phyloP scores from a whole-genome alignment of 2,329 filamentous ascomycete genomes.

The Pezicula radicicola region DNA sequence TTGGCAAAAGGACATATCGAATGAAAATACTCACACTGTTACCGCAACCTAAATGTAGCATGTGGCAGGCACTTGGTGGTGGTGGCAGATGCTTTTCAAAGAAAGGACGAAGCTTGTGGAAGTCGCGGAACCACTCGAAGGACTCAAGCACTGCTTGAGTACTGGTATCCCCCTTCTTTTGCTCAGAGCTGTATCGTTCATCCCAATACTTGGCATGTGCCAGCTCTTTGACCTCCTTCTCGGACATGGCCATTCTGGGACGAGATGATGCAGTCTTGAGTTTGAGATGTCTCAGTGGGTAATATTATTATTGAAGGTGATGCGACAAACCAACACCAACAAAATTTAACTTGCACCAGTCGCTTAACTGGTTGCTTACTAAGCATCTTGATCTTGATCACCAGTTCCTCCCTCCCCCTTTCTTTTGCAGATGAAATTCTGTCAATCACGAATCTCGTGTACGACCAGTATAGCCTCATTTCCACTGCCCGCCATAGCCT shows the following conservation, averaged over 20 bases:
- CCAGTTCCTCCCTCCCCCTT: too few relatives aligned
- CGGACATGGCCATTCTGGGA: neutral
- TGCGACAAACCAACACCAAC: neutral
- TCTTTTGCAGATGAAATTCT: too few relatives aligned
- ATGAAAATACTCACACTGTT: slow-evolving; percentile 45
- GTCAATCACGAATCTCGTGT: too few relatives aligned
- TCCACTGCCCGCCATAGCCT: too few relatives aligned
- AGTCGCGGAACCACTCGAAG: slow-evolving; percentile 51
- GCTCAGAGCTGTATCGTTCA: slow-evolving; percentile 39
- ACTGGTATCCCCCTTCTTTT: slow-evolving; percentile 26
- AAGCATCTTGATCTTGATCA: too few relatives aligned
- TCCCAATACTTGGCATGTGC: slow-evolving; percentile 46
- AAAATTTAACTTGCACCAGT: too few relatives aligned
- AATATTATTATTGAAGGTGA: neutral
- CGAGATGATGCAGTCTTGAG: too few relatives aligned
- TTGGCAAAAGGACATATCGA: neutral
- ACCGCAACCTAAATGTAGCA: slow-evolving; percentile 56
- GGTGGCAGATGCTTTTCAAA: slow-evolving; percentile 40
- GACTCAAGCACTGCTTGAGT: slow-evolving; percentile 5
- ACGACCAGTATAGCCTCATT: too few relatives aligned
- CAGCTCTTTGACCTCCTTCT: neutral
- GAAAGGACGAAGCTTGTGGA: slow-evolving; percentile 44
- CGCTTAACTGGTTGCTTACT: too few relatives aligned
- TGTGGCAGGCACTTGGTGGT: slow-evolving; percentile 30
- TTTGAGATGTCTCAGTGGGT: neutral